Percentiles rank a stretch among this genome's conserved stretches.
Conservation (phyloP, 768 basidiomycete species). For the Amyloporia xantha region DNA sequence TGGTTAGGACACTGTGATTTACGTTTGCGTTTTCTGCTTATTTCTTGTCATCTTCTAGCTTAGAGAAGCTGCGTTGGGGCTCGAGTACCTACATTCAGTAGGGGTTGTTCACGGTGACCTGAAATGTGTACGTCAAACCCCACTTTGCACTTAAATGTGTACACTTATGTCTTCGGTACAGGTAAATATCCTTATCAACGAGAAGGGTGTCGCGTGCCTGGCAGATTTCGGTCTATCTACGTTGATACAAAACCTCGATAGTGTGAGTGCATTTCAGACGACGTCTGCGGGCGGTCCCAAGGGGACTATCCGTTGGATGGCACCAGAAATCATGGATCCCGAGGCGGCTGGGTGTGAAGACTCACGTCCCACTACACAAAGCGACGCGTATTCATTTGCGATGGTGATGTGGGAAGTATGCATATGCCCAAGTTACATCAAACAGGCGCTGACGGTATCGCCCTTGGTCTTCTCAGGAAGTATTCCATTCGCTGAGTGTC, state of each 20-base stretch:
- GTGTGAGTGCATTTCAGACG: slow-evolving; percentile 1
- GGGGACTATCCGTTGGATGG: slow-evolving; percentile 17
- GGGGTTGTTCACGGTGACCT: slow-evolving; percentile 21
- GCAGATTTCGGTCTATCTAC: slow-evolving; percentile 21
- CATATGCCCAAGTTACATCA: neutral
- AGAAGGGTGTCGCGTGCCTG: slow-evolving; percentile 12
- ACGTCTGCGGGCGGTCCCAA: neutral
- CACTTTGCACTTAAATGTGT: neutral
- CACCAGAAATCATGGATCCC: slow-evolving; percentile 15
- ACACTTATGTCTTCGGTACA: neutral
- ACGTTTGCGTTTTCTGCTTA: neutral
- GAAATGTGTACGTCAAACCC: slow-evolving; percentile 8
- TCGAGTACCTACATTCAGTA: slow-evolving; percentile 17
- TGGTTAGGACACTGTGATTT: slow-evolving; percentile 9
- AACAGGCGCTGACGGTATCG: neutral
- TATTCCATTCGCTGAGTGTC: neutral
- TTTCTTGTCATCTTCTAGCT: slow-evolving; percentile 7
- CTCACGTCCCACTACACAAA: slow-evolving; percentile 3
- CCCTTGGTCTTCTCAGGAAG: slow-evolving; percentile 2
- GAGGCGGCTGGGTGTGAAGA: neutral
- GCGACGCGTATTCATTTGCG: slow-evolving; percentile 17
- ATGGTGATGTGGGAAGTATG: slow-evolving; percentile 14
- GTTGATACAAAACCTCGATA: slow-evolving; percentile 3
- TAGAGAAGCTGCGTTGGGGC: slow-evolving; percentile 13
- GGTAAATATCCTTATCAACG: slow-evolving; percentile 21